Conservation (phyloP, 495 filamentous ascomycete genomes). For the Pseudoneurospora amorphoporcata region DNA sequence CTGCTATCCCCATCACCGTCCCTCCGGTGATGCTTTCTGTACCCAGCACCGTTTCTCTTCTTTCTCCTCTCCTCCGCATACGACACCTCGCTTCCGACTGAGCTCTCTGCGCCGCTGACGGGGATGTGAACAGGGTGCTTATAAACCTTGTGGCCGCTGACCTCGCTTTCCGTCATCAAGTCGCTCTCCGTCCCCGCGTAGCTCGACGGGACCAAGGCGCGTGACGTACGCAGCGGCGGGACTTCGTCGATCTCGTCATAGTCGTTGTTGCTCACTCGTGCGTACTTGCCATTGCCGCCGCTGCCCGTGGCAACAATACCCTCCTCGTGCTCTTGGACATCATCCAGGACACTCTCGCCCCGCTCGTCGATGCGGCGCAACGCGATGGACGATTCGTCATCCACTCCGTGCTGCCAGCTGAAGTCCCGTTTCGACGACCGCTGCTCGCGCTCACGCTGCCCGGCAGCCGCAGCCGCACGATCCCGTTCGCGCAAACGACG, state of each 20-base stretch:
- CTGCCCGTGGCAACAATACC: slow-evolving; percentile 4
- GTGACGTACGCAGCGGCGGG: slow-evolving; percentile 29
- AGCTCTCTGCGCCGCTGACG: slow-evolving; percentile 20
- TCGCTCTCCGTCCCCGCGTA: slow-evolving; percentile 37
- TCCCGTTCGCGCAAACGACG: slow-evolving; percentile 31
- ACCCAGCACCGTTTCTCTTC: slow-evolving; percentile 18
- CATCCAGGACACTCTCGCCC: slow-evolving; percentile 1
- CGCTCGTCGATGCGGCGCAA: slow-evolving; percentile 23
- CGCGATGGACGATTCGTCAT: slow-evolving; percentile 19
- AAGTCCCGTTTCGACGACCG: slow-evolving; percentile 30
- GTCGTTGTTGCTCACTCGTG: not conserved
- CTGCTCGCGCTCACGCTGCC: not conserved
- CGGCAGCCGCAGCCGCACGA: slow-evolving; percentile 18
- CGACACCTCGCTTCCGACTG: slow-evolving; percentile 16
- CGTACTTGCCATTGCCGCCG: not conserved
- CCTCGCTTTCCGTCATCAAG: slow-evolving; percentile 44
- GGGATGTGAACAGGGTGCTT: slow-evolving; percentile 69
- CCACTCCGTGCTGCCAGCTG: slow-evolving; percentile 35
- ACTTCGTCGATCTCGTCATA: not conserved
- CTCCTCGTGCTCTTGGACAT: slow-evolving; percentile 1
- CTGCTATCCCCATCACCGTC: slow-evolving; percentile 3
- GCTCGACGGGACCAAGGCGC: slow-evolving; percentile 20
- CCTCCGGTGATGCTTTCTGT: slow-evolving; percentile 2
- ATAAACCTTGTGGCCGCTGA: slow-evolving; percentile 67
- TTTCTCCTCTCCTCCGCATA: slow-evolving; percentile 28